phyloP scores from a whole-genome alignment of 1,284 basidiomycete genomes.

The Ganoderma lingzhi region DNA sequence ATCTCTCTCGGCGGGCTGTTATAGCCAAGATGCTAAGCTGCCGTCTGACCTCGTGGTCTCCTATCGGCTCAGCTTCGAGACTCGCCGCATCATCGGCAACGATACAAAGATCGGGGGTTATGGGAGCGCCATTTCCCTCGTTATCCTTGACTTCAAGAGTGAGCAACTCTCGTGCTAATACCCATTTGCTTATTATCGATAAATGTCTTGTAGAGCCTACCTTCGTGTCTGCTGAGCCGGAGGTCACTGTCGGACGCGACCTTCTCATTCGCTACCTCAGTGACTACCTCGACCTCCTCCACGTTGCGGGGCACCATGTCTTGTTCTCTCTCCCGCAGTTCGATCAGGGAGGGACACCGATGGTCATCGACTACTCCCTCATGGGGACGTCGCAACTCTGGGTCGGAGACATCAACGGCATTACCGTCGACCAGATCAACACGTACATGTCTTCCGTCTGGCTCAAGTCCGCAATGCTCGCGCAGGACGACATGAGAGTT shows the following conservation, averaged over 20 bases:
- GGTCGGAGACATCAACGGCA: conserved; percentile 33
- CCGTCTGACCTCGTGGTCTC: conserved; percentile 24
- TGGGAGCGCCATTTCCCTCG: conserved; percentile 23
- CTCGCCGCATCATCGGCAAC: conserved; percentile 29
- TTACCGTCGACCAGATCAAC: conserved; percentile 43
- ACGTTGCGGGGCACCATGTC: conserved; percentile 41
- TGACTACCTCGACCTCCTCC: conserved; percentile 39
- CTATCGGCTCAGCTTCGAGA: conserved; percentile 35
- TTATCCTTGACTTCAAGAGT: conserved; percentile 32
- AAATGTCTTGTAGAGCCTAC: conserved; percentile 14
- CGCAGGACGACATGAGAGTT: conserved; percentile 22
- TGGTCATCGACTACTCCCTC: conserved; percentile 40
- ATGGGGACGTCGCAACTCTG: conserved; percentile 10
- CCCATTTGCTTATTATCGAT: conserved; percentile 6
- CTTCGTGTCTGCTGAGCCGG: conserved; percentile 17
- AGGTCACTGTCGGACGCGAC: conserved; percentile 22
- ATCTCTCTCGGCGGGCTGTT: not conserved
- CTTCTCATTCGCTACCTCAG: conserved; percentile 31
- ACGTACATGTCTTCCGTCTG: conserved; percentile 41
- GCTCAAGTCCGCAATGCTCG: conserved; percentile 42
- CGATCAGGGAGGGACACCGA: conserved; percentile 33
- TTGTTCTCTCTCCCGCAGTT: conserved; percentile 44
- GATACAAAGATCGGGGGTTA: conserved; percentile 35
- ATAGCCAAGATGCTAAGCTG: conserved; percentile 15
- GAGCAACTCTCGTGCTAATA: not conserved